Evolutionary conservation across 2,329 filamentous ascomycete species (phyloP), one percentile per base, ranked within the genome.

Genomic region (Ophiostoma australiae): DNA sequence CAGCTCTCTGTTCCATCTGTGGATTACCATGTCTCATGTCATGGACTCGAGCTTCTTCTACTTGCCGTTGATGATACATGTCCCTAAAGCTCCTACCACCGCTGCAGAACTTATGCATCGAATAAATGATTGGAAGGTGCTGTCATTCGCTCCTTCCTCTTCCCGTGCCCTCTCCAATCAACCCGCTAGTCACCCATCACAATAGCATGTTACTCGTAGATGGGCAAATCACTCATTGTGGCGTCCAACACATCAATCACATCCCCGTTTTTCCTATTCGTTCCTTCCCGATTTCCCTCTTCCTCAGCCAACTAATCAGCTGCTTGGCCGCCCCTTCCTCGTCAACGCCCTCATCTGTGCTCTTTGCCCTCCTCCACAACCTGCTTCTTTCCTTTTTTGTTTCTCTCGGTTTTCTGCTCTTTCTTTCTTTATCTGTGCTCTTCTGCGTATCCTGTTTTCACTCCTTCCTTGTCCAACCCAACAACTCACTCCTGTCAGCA

Each of bases 31-130:
- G 52, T 58, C 52, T 58, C 52, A 58, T 27, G 23, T 58, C 52
- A 27, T 23, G 52, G 3, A 13, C 52, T 27, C 17, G 52, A n/a
- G 10, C 33, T 65, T 44, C 39, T 35, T 41, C 41, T 35, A 48
- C 48, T 58, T 27, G 65, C 65, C 35, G 58, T 66, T 41, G 70
- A 55, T 63, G 70, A 69, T 68, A 66, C 67, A 13, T 31, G 52
- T 33, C 33, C 23, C 35, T 70, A 55, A n/a, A 55, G 52, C 52
- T 58, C 44, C 44, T 48, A 48, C 17, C 13, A 48, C 44, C 52
- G 44, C 44, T 48, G 44, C 7, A 48, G 52, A n/a, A 48, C 61
- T 15, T 17, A n/a, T 61, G 61, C 33, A 65, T 65, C 17, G 33
- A 37, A 13, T 33, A 39, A 35, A n/a, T 11, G 61, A 17, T 20